phyloP scores from a whole-genome alignment of 2,329 filamentous ascomycete genomes.

The Biscogniauxia marginata region DNA sequence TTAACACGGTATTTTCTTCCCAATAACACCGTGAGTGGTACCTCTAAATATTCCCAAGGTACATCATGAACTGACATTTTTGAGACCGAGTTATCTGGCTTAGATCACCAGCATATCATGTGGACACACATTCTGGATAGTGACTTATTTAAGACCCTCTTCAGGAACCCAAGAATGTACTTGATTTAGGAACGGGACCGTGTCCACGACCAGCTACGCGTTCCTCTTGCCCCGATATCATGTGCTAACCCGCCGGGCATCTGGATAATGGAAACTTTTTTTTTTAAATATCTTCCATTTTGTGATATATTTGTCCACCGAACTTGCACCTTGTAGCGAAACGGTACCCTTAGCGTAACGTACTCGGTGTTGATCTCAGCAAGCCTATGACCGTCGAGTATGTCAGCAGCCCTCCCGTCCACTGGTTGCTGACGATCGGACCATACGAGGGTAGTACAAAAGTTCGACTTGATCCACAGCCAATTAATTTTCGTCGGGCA shows the following conservation, averaged over 20 bases:
- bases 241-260: slow-evolving; percentile 1
- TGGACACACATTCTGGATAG: slow-evolving; percentile 7
- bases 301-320: too few relatives aligned
- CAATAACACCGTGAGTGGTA: slow-evolving; percentile 7
- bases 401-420: not conserved
- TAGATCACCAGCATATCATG: slow-evolving; percentile 9
- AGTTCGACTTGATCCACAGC: slow-evolving; percentile 12
- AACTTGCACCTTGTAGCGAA: too few relatives aligned
- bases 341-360: slow-evolving; percentile 1
- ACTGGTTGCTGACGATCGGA: not conserved
- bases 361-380: slow-evolving; percentile 11
- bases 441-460: too few relatives aligned
- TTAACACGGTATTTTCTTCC: slow-evolving; percentile 13
- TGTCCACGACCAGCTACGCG: too few relatives aligned
- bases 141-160: slow-evolving; percentile 10
- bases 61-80: not conserved
- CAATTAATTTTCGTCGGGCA: slow-evolving; percentile 8
- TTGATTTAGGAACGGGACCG: slow-evolving; percentile 14
- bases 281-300: too few relatives aligned
- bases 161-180: slow-evolving; percentile 5
- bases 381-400: slow-evolving; percentile 6
- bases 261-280: slow-evolving; percentile 10
- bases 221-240: not conserved
- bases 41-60: too few relatives aligned
- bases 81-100: slow-evolving; percentile 7